These are phyloP conservation scores for Blastobotrys americana DNA, from an alignment of 805 yeast species.

Conservation along the genomic window DNA sequence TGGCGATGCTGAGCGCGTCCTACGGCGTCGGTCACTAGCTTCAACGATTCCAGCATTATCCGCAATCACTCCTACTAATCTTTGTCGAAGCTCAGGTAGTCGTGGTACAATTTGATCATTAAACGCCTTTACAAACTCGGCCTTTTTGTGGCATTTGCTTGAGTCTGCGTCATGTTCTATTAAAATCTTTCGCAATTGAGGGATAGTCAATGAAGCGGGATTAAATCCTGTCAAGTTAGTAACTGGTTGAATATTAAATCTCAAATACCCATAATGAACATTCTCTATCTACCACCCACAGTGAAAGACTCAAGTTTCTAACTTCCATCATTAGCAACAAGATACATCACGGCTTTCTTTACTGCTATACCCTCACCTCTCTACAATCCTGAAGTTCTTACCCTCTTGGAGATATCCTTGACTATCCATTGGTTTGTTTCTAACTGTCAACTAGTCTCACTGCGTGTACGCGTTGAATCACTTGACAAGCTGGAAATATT, in stretches of 20 bases:
- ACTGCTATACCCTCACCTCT: not conserved
- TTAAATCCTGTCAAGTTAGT: constrained; percentile 50
- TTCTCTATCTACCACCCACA: too few relatives aligned
- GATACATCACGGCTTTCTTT: too few relatives aligned
- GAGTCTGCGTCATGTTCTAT: constrained; percentile 49
- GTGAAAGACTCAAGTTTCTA: too few relatives aligned
- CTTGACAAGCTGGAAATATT: too few relatives aligned
- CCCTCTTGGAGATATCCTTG: constrained; percentile 14
- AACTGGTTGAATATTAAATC: not conserved
- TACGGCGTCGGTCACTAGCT: constrained; percentile 23
- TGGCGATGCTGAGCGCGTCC: constrained; percentile 14
- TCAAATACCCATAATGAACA: not conserved
- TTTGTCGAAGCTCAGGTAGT: constrained; percentile 36
- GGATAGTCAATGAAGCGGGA: constrained; percentile 55
- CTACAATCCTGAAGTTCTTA: constrained; percentile 1
- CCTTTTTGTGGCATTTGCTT: constrained; percentile 60
- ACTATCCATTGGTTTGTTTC: too few relatives aligned
- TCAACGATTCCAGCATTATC: constrained; percentile 36
- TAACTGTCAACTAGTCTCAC: too few relatives aligned
- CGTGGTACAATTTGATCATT: constrained; percentile 45
- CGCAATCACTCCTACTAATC: constrained; percentile 29
- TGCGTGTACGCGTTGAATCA: too few relatives aligned
- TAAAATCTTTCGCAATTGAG: constrained; percentile 62
- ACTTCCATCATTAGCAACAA: too few relatives aligned
- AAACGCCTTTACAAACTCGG: constrained; percentile 55